Evolutionary conservation across 140 eudicot species (phyloP).

Genomic region (Eryngium alpinum): DNA sequence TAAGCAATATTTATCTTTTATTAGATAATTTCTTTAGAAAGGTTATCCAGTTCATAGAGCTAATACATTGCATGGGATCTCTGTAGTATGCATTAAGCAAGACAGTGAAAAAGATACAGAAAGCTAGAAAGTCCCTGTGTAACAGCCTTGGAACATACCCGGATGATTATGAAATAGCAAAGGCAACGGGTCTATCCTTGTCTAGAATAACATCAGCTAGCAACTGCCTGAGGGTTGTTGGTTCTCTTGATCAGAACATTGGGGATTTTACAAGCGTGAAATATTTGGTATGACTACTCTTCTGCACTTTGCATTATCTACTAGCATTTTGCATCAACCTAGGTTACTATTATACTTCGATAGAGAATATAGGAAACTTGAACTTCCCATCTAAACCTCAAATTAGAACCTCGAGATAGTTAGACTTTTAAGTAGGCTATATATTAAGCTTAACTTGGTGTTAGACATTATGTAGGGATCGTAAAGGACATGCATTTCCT

Average conservation of each 20-base stretch:
- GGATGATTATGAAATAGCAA: conserved; percentile 56
- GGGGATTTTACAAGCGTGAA: conserved; percentile 33
- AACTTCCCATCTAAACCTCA: neutral
- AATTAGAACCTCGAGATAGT: neutral
- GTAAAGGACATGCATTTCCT: too few relatives aligned
- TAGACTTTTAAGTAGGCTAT: neutral
- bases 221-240: conserved; percentile 73
- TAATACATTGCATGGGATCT: conserved; percentile 8
- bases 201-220: conserved; percentile 62
- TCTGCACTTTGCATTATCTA: neutral
- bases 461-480: too few relatives aligned
- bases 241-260: conserved; percentile 62
- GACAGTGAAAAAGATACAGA: conserved; percentile 60
- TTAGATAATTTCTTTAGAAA: neutral
- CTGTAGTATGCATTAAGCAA: conserved; percentile 59
- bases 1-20: conserved; percentile 23
- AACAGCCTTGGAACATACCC: conserved; percentile 53
- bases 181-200: conserved; percentile 68
- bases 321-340: neutral
- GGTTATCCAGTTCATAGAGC: neutral
- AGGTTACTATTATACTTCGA: neutral
- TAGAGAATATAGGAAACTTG: neutral
- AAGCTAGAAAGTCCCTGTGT: conserved; percentile 57
- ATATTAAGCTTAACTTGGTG: neutral
- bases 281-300: conserved; percentile 47